Percentiles rank a stretch among this genome's conserved stretches.
These are phyloP conservation scores for Monosporascus sp. DNA, from an alignment of 2,329 filamentous ascomycete species.

Conservation along the genomic window DNA sequence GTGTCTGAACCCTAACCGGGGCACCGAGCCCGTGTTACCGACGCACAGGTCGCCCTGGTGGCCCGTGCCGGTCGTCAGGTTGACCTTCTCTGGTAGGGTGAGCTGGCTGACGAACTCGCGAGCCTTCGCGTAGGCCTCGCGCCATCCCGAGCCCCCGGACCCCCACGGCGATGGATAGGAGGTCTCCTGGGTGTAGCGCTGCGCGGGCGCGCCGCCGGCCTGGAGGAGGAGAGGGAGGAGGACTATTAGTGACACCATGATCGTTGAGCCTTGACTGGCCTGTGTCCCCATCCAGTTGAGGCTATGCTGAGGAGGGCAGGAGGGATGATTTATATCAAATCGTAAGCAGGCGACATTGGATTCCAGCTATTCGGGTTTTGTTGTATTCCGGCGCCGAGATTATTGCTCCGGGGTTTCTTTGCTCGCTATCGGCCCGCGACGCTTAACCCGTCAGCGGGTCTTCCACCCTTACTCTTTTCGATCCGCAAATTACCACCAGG, in stretches of 20 bases:
- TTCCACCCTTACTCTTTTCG: no score
- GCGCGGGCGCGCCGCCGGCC: slow-evolving; percentile 3
- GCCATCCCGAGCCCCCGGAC: slow-evolving; percentile 40
- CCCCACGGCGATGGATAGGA: slow-evolving; percentile 22
- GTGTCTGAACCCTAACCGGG: slow-evolving; percentile 49
- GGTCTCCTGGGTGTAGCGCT: slow-evolving; percentile 10
- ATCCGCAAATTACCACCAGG: no score
- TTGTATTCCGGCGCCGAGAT: no score
- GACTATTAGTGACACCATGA: background rate
- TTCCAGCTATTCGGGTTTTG: no score
- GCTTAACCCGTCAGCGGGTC: no score
- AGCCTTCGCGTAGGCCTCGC: slow-evolving; percentile 58
- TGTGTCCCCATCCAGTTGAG: no score
- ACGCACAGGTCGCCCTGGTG: slow-evolving; percentile 36
- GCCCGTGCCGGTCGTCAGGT: slow-evolving; percentile 68
- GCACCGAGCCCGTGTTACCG: slow-evolving; percentile 39
- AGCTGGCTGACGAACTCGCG: slow-evolving; percentile 61
- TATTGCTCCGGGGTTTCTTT: no score
- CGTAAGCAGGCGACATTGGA: no score
- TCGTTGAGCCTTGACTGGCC: no score
- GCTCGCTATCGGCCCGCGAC: no score
- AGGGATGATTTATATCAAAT: no score
- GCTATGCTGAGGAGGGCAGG: no score
- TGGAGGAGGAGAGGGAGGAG: slow-evolving; percentile 2
- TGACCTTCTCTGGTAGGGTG: slow-evolving; percentile 69